phyloP scores from a whole-genome alignment of 2,329 filamentous ascomycete genomes.

The Pseudogymnoascus sp. region DNA sequence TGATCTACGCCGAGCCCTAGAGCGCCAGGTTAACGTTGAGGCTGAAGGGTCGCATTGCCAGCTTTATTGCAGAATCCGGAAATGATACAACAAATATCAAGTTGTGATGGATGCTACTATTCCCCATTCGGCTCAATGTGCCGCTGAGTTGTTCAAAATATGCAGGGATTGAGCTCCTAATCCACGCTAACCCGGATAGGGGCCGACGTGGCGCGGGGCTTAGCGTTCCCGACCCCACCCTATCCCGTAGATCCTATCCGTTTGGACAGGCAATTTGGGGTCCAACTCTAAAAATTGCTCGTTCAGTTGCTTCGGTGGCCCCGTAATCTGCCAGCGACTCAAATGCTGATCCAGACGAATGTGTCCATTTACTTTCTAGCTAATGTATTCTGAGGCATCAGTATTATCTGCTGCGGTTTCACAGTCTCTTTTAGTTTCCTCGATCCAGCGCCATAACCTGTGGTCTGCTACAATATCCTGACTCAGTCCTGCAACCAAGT shows the following conservation, averaged over 20 bases:
- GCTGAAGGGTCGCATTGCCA: background rate
- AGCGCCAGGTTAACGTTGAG: background rate
- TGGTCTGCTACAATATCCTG: constrained; percentile 17
- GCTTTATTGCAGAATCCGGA: background rate
- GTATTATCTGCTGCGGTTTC: too few species aligned
- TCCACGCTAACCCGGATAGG: background rate
- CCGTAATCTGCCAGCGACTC: background rate
- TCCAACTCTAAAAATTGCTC: background rate
- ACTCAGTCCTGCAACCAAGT: constrained; percentile 12
- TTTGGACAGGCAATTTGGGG: too few species aligned
- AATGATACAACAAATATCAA: background rate
- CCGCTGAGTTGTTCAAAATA: background rate
- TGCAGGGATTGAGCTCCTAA: background rate
- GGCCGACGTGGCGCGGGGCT: background rate
- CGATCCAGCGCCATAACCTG: constrained; percentile 9
- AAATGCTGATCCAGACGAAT: too few species aligned
- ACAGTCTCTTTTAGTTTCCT: background rate
- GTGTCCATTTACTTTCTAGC: too few species aligned
- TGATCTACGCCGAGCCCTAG: background rate
- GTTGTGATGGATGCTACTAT: background rate
- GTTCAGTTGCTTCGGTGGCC: background rate
- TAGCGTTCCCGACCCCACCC: background rate
- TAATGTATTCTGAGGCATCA: too few species aligned
- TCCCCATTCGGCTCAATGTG: background rate
- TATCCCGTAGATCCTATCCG: too few species aligned